Evolutionary conservation across 2,329 filamentous ascomycete species (phyloP).

Genomic region (Neonectria coccinea): DNA sequence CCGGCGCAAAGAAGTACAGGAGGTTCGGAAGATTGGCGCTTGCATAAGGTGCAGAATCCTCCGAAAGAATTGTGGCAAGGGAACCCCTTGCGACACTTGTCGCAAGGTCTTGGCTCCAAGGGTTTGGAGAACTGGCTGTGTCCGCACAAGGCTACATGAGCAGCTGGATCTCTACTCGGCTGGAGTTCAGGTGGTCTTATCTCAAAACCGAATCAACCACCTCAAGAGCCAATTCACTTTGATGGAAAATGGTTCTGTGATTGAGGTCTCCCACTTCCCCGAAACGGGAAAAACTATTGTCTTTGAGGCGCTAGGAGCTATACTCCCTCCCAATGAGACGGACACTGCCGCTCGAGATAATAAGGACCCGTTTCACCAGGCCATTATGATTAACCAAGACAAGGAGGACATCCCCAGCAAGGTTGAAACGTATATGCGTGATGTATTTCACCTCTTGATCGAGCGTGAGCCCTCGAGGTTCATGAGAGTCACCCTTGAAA

Average conservation of each 20-base stretch:
- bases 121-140: constrained; percentile 74
- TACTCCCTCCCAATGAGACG: constrained; percentile 51
- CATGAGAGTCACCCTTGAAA: constrained; percentile 68
- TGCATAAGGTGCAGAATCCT: constrained; percentile 75
- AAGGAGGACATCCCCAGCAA: constrained; percentile 70
- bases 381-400: constrained; percentile 71
- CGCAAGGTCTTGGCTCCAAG: constrained; percentile 72
- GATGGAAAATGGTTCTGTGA: constrained; percentile 60
- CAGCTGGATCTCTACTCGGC: constrained; percentile 73
- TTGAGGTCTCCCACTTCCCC: constrained; percentile 71
- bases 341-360: constrained; percentile 51
- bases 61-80: constrained; percentile 74
- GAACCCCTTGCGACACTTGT: constrained; percentile 72
- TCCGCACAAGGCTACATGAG: constrained; percentile 71
- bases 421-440: constrained; percentile 71
- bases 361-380: constrained; percentile 51
- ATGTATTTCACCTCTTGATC: constrained; percentile 68
- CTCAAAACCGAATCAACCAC: constrained; percentile 68
- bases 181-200: constrained; percentile 71
- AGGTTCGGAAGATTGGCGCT: constrained; percentile 73
- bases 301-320: constrained; percentile 51
- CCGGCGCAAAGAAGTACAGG: constrained; percentile 73
- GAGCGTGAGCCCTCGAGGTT: constrained; percentile 70
- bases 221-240: constrained; percentile 64
- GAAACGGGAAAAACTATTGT: constrained; percentile 59